Base-by-base conservation (phyloP, 2,329 filamentous ascomycete species). In the Knoxdaviesia proteae region DNA sequence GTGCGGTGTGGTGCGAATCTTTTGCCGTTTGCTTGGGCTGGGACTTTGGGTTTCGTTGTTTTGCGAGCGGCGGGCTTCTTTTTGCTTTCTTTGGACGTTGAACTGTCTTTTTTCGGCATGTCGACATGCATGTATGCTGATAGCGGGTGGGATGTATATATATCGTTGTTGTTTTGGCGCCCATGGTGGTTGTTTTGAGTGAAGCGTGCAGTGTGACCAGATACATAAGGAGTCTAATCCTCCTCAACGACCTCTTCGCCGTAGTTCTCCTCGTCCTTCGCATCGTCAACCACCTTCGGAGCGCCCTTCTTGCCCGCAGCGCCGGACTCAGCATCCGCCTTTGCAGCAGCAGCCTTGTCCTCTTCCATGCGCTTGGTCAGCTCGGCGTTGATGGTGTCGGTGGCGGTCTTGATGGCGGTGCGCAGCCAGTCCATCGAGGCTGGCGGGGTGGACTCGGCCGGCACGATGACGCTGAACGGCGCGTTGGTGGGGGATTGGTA, bases 171-270 rank as follows among this genome's bases (percentile, higher is more conserved):
- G n/a, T 20, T 20, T 20, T 20, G 20, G 20, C 3, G 20, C 20
- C 20, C 20, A 20, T 20, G 20, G 20, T 20, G 20, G 3, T 20
- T 20, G 20, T 20, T 20, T 20, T 20, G 20, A 20, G 20, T 20
- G 20, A 20, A 20, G 20, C 20, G 20, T 20, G 20, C 20, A 20
- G 20, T 20, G 20, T 20, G 20, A 20, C 20, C 20, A 20, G 20
- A 20, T 20, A 20, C 20, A 20, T 20, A 20, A 20, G 20, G 2
- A 3, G 20, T 20, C 20, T 20, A 54, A 42, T 71, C 71, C 44
- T 81, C 78, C 37, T 81, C 77, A 41, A 78, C 75, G 8, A 77
- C 71, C 56, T 93, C 84, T 58, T 93, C 86, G 40, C 84, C 86
- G 55, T 94, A 93, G 54, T 86, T 80, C 52, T 82, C 74, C 54